Base-by-base conservation (phyloP, 2,329 filamentous ascomycete species). In the Davidsoniella australis region DNA sequence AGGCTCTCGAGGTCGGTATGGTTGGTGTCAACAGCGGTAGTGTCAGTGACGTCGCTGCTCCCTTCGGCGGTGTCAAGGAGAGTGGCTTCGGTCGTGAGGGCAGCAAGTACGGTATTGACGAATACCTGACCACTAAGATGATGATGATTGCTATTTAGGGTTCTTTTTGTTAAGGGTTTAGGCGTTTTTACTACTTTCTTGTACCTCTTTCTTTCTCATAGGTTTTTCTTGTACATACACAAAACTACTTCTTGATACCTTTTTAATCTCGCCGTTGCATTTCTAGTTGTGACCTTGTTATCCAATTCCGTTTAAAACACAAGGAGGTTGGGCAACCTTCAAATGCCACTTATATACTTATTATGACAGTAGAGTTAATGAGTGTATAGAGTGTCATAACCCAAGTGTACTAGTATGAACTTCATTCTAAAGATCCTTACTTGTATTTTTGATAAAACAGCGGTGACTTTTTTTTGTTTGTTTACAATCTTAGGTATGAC, bases 1-100 rank as follows among this genome's bases (percentile, higher is more conserved):
- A 70, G 54, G 64, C 61, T 17, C 61, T 80, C 29, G 72, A 80
- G 48, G 63, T 60, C 14, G 62, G 63, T 10, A 64, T 64, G 61
- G 56, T 64, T 46, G 61, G 62, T 10, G 50, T 64, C 48, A 63
- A 62, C 48, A 48, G 38, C 18, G 36, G 2, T 12, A 8, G 44
- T 41, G 46, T 78, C 55, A 76, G 72, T 2, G 75, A 78, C 53
- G 65, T 69, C 10, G 72, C 72, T 0, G 62, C 71, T 48, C 75
- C 75, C 0, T 91, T 91, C 59, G 85, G 85, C 16, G 85, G 85
- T 56, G 80, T 91, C 42, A 91, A 91, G 66, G 72, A 86, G 66
- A 85, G 78, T 57, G 85, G 85, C 1, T 87, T 87, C 57, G 85
- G 85, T 2, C 69, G 82, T 42, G 85, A 91, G 63, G 85, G 85